Conservation (phyloP, 345 rosid genomes). For the Bruguiera parviflora region DNA sequence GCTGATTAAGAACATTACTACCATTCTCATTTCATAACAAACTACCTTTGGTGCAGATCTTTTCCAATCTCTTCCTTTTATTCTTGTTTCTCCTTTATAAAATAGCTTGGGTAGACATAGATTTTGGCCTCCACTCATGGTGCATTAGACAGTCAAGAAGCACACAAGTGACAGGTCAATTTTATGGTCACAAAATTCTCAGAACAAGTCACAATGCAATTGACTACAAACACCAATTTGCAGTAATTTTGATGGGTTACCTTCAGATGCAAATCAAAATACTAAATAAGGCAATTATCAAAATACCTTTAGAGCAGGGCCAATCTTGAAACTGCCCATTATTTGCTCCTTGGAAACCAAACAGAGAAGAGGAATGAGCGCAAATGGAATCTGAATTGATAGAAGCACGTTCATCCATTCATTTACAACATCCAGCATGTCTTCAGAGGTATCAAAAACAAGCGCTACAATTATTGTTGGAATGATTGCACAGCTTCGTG, state of each 20-base stretch:
- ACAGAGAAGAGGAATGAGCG: slow-evolving; percentile 76
- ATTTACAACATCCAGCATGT: slow-evolving; percentile 63
- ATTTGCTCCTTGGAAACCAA: slow-evolving; percentile 78
- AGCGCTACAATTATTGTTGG: slow-evolving; percentile 86
- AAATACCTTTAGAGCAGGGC: slow-evolving; percentile 64
- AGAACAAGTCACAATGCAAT: background rate
- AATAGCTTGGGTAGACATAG: too few species aligned
- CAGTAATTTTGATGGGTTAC: background rate
- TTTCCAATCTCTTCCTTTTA: too few species aligned
- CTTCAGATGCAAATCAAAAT: background rate
- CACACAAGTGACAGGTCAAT: background rate
- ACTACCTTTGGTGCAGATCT: too few species aligned
- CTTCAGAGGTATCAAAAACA: slow-evolving; percentile 64
- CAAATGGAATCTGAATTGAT: slow-evolving; percentile 86
- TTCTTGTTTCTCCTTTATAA: too few species aligned
- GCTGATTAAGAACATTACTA: too few species aligned
- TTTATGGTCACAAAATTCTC: too few species aligned
- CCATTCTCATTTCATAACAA: too few species aligned
- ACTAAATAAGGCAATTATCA: background rate
- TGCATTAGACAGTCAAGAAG: background rate
- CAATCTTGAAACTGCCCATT: slow-evolving; percentile 84
- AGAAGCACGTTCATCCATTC: slow-evolving; percentile 94
- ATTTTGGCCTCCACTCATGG: too few species aligned
- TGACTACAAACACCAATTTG: too few species aligned
- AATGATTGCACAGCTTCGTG: slow-evolving; percentile 76